A percentile compares a stretch with the other conserved stretches of the same genome.
phyloP scores from a whole-genome alignment of 2,329 filamentous ascomycete species.

The Hymenoscyphus infarciens region DNA sequence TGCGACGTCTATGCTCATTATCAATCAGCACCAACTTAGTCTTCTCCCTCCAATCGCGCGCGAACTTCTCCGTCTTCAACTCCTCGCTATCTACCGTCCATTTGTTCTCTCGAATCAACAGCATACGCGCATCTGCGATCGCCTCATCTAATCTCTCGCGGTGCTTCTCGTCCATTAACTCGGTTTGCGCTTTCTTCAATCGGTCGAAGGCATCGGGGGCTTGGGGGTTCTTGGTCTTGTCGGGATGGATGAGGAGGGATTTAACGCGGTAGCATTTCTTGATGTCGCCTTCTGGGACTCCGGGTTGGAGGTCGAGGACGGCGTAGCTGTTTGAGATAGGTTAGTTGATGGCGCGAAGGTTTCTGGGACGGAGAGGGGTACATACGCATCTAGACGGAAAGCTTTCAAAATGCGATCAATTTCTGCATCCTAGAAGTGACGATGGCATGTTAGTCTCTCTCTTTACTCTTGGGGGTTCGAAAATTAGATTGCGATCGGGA shows the following conservation, averaged over 20 bases:
- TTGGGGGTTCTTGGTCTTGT: slow-evolving; percentile 88
- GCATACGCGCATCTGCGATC: slow-evolving; percentile 91
- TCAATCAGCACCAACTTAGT: slow-evolving; percentile 86
- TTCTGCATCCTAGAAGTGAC: slow-evolving; percentile 73
- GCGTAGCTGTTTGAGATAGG: slow-evolving; percentile 61
- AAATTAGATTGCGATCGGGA: slow-evolving; percentile 3
- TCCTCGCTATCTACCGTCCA: slow-evolving; percentile 87
- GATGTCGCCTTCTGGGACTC: slow-evolving; percentile 93
- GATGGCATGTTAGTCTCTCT: not conserved
- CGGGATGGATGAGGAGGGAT: slow-evolving; percentile 97
- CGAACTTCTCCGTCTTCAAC: slow-evolving; percentile 78
- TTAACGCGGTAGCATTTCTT: slow-evolving; percentile 93
- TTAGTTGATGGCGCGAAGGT: slow-evolving; percentile 4
- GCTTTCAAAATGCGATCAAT: slow-evolving; percentile 91
- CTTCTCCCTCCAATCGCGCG: slow-evolving; percentile 85
- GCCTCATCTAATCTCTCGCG: slow-evolving; percentile 85
- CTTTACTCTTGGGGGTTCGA: not conserved
- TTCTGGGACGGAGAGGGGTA: slow-evolving; percentile 16
- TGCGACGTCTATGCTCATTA: slow-evolving; percentile 77
- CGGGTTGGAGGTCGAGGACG: slow-evolving; percentile 91
- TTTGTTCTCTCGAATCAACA: slow-evolving; percentile 91
- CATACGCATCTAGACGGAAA: slow-evolving; percentile 73
- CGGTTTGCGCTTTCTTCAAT: slow-evolving; percentile 88
- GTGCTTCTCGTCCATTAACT: slow-evolving; percentile 91
- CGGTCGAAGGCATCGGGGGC: slow-evolving; percentile 96